Base-by-base conservation (phyloP, 2,329 filamentous ascomycete genomes). In the Lasiodiplodia hormozganensis region DNA sequence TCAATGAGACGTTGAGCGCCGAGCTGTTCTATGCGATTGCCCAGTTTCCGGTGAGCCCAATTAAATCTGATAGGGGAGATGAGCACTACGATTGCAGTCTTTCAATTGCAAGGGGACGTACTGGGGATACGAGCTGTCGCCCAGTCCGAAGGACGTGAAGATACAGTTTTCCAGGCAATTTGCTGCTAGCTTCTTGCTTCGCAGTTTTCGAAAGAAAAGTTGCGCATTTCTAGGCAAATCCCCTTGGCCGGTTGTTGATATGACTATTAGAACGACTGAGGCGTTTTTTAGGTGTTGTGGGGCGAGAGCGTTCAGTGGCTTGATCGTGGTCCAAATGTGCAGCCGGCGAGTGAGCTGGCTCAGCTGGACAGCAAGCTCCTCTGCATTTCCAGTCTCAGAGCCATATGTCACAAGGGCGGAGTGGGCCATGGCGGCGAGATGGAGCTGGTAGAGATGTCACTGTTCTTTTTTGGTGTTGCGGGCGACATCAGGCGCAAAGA, bases 41-140 rank as follows among this genome's bases (percentile, higher is more conserved):
- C 89, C 56, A 99, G 84, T 80, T 97, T 97, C 62, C 94, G 88
- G 56, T 92, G 92, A 21, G 95, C 94, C 88, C 93, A 97, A 81
- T 99, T 99, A 80, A 93, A 97, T 75, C 92, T 95, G 70, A 16
- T 25, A 10, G 31, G 38, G 74, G 68, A 67, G 23, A 28, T 64
- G 18, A 69, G 65, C 56, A 40, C 65, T 51, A 12, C 7, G 43
- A n/a, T 2, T 36, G 12, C 4, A 31, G 28, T 53, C 3, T 4
- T 28, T 11, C 12, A 10, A 12, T 58, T 51, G 14, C 12, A 18
- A 34, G 11, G 23, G 36, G n/a, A 77, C 86, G 72, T 83, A 96
- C 90, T 96, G 95, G 68, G 91, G 86, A 84, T 99, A 99, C 1
- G 94, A 97, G 75, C 92, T 97, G 79, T 99, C 96, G 0, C 96